Conservation (phyloP, 2,329 filamentous ascomycete genomes). For the Fusarium sp. region DNA sequence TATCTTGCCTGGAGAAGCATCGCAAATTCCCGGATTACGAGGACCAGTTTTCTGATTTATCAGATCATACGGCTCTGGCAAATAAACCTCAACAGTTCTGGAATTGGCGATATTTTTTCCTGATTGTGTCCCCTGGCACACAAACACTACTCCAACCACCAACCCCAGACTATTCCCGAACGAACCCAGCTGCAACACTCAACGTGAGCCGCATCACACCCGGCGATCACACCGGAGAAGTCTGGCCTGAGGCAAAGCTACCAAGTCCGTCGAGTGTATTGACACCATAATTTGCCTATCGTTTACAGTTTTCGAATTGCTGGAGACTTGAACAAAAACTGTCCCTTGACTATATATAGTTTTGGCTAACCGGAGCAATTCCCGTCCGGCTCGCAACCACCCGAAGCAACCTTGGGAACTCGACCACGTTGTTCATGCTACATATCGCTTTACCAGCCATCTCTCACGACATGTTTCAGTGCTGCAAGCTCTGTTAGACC, state of each 20-base stretch:
- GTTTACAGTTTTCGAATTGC: not conserved
- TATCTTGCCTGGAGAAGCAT: constrained; percentile 10
- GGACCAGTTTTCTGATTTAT: constrained; percentile 2
- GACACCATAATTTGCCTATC: constrained; percentile 5
- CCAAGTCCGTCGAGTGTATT: not conserved
- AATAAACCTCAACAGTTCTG: constrained; percentile 8
- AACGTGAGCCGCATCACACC: constrained; percentile 22
- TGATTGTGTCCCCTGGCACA: constrained; percentile 10
- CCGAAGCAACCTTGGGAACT: not conserved
- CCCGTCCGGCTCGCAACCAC: not conserved
- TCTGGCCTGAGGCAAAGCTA: constrained; percentile 16
- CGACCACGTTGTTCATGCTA: not conserved
- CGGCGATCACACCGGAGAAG: constrained; percentile 5
- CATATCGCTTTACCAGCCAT: constrained; percentile 5
- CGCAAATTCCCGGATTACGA: constrained; percentile 1
- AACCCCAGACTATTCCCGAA: constrained; percentile 25
- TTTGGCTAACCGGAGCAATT: not conserved
- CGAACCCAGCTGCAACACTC: constrained; percentile 14
- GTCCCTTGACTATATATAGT: not conserved
- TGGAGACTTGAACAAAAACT: not conserved
- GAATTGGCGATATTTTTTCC: constrained; percentile 13
- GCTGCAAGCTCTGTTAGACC: constrained; percentile 5
- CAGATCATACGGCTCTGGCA: constrained; percentile 11
- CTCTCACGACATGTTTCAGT: constrained; percentile 32
- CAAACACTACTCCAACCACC: constrained; percentile 8